Base-by-base conservation (phyloP, 2,329 filamentous ascomycete genomes). In the Thermoascus crustaceus region DNA sequence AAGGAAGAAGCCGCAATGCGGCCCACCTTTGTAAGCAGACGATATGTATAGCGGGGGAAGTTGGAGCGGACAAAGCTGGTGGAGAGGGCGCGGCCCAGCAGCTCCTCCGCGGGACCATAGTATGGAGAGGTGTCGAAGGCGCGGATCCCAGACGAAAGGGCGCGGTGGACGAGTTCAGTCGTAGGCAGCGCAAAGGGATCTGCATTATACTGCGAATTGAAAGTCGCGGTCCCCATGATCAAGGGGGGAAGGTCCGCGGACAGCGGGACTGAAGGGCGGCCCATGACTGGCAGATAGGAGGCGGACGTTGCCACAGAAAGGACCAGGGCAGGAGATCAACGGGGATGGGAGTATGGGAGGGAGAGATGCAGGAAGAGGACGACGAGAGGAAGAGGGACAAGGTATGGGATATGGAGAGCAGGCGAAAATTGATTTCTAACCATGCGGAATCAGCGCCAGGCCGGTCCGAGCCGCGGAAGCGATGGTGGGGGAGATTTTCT, bases 21-120 rank as follows among this genome's bases (percentile, higher is more conserved):
- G 16, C 77, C 77, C 31, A 75, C 72, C 55, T 81, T 81, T 14
- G 76, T 81, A 46, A 80, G 64, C 38, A 80, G 58, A 49, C 72
- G 71, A 57, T 77, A 78, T 14, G 73, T 67, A 10, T 66, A 43
- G 25, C 77, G 70, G 4, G 85, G 67, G 13, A 82, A 66, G 23
- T 61, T 52, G 20, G 52, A 44, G 43, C 54, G 59, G 20, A 68
- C 60, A 39, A 55, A 54, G 9, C 60, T 48, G 7, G 61, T 62
- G 32, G 57, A 56, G 4, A 70, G 55, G 10, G 67, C 67, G 35
- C 55, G 56, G 39, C 69, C 69, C 10, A 73, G 64, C 3, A 73
- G 60, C 42, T 66, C 57, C 48, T 73, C 70, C 3, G 69, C 68
- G 3, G 69, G 69, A 8, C 69, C 69, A 45, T 73, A 73, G 54